Percentiles rank a stretch among this genome's conserved stretches.
Conservation (phyloP, 345 rosid species). For the Balakata baccata region DNA sequence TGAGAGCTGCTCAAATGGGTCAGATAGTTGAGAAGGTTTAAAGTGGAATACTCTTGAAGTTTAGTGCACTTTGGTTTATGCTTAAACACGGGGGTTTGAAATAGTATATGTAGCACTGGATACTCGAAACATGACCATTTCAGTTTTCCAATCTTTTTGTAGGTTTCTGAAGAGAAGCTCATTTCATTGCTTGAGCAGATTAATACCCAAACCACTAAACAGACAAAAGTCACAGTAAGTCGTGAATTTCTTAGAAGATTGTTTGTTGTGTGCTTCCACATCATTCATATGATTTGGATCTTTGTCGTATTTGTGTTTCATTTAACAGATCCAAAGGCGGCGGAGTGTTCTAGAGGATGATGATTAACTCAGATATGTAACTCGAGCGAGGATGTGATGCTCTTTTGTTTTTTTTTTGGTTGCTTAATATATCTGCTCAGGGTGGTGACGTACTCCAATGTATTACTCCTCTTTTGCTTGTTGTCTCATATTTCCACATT, state of each 20-base stretch:
- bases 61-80: background rate
- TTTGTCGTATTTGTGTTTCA: background rate
- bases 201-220: constrained; percentile 83
- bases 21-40: constrained; percentile 89
- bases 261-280: background rate
- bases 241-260: background rate
- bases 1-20: constrained; percentile 90
- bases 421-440: background rate
- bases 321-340: constrained; percentile 86
- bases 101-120: background rate
- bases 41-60: constrained; percentile 4
- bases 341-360: constrained; percentile 84
- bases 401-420: background rate
- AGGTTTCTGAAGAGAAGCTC: constrained; percentile 94
- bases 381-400: background rate
- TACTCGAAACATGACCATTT: background rate
- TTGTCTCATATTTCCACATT: too few relatives aligned
- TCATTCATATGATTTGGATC: background rate
- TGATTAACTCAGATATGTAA: constrained; percentile 41
- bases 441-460: background rate
- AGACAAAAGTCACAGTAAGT: constrained; percentile 89
- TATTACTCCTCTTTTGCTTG: background rate
- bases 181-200: constrained; percentile 86
- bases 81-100: background rate
- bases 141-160: background rate